Base-by-base conservation (phyloP, 225 moss, liverwort and hornwort species). In the Pleurozium schreberi region DNA sequence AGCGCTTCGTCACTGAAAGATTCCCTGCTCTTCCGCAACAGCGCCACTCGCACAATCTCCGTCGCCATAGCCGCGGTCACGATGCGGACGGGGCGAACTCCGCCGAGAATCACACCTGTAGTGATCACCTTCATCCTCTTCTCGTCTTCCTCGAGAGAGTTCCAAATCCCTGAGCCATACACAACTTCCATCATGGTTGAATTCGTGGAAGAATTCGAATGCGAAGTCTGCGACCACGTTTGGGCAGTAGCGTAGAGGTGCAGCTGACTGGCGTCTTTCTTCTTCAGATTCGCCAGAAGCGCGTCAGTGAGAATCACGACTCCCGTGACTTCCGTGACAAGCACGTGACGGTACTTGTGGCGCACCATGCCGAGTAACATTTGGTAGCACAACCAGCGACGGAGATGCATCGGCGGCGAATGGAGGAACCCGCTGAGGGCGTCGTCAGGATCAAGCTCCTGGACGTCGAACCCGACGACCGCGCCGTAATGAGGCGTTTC, bases 21-120 rank as follows among this genome's bases (percentile, higher is more conserved):
- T 45, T 87, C 65, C 43, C 88, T 86, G 74, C 23, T 88, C 84
- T 92, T 94, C 9, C 93, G 90, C 52, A 92, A 84, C 2, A 94
- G 53, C 33, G 94, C 93, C 3, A 94, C 93, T 74, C 94, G 92
- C 84, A 94, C 94, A 62, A 94, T 92, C 89, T 94, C 94, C 53
- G 89, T 94, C 55, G 92, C 92, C 93, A 94, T 93, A 31, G 94
- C 92, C 59, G 82, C 22, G 55, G 94, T 83, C 59, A 94, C 86
- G 88, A 67, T 89, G 88, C 94, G 92, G n/a, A 94, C 89, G 2
- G 94, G 89, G 12, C 92, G 89, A 15, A 94, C 83, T 6, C 90
- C 94, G 18, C 94, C 94, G 3, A 92, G 70, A 23, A 94, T 93
- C 49, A 93, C 82, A 11, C 79, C 93, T 9, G 90, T 90, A 26